Conservation (phyloP, 495 filamentous ascomycete genomes). For the Penicillium chermesinum region DNA sequence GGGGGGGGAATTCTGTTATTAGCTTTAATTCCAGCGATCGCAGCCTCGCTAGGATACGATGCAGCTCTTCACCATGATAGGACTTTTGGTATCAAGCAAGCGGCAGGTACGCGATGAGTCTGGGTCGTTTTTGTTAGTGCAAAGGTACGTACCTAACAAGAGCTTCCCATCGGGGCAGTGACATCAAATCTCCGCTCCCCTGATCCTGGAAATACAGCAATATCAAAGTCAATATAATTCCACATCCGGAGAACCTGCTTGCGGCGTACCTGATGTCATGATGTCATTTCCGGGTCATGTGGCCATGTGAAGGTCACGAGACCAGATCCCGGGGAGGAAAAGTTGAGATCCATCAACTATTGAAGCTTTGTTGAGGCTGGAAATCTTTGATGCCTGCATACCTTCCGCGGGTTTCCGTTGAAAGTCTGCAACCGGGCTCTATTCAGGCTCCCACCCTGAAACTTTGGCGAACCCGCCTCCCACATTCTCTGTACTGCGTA, state of each 20-base stretch:
- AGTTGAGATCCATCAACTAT: neutral
- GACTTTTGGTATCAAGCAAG: neutral
- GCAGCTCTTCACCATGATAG: slow-evolving; percentile 16
- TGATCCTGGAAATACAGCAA: neutral
- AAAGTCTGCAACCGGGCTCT: neutral
- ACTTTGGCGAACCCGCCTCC: neutral
- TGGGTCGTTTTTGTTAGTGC: neutral
- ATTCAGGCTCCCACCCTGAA: neutral
- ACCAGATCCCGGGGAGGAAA: slow-evolving; percentile 1
- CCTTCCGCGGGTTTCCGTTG: neutral
- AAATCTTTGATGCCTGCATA: neutral
- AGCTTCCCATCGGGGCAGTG: no score
- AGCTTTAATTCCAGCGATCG: slow-evolving; percentile 1
- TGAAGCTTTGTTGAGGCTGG: neutral
- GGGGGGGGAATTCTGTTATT: neutral
- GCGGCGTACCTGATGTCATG: slow-evolving; percentile 1
- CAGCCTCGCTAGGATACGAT: slow-evolving; percentile 18
- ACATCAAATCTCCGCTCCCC: no score
- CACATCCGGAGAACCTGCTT: neutral
- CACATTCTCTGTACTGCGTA: neutral
- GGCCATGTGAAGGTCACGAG: slow-evolving; percentile 4
- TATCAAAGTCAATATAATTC: neutral
- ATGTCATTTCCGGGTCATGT: slow-evolving; percentile 2
- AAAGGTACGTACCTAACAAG: no score
- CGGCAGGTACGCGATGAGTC: neutral